Conservation (phyloP, 2,329 filamentous ascomycete genomes). For the Nemania sp. region DNA sequence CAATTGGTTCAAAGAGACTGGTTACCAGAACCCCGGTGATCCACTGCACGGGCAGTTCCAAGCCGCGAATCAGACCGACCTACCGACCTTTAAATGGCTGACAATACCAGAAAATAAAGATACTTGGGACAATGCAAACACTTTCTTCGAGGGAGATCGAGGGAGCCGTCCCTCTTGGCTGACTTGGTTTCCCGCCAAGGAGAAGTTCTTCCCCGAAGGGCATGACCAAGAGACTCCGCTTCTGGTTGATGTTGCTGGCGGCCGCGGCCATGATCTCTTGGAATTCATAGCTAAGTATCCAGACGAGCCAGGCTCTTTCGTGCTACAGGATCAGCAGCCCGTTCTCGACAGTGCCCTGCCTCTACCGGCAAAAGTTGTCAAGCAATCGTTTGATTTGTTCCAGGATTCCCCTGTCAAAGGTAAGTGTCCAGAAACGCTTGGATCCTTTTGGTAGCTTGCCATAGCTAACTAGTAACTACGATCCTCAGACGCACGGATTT, state of each 20-base stretch:
- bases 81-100: constrained; percentile 21
- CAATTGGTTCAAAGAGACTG: constrained; percentile 15
- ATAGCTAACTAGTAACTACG: background rate
- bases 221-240: constrained; percentile 12
- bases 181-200: constrained; percentile 24
- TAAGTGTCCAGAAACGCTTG: background rate
- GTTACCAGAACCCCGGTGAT: constrained; percentile 14
- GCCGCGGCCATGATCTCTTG: constrained; percentile 23
- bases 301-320: constrained; percentile 9
- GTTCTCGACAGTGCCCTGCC: constrained; percentile 19
- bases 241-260: constrained; percentile 25
- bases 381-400: constrained; percentile 19
- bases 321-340: constrained; percentile 22
- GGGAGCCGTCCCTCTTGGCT: constrained; percentile 27
- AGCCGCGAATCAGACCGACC: constrained; percentile 1
- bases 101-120: constrained; percentile 22
- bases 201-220: constrained; percentile 16
- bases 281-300: constrained; percentile 24
- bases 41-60: constrained; percentile 4
- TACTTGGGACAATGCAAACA: constrained; percentile 23
- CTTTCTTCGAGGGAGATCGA: constrained; percentile 24
- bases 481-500: constrained; percentile 16
- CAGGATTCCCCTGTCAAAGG: constrained; percentile 16
- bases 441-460: background rate
- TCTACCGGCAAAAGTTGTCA: constrained; percentile 13